These are phyloP conservation scores for Sugiyamaella marilandica DNA, from an alignment of 805 yeast genomes.

Conservation along the genomic window DNA sequence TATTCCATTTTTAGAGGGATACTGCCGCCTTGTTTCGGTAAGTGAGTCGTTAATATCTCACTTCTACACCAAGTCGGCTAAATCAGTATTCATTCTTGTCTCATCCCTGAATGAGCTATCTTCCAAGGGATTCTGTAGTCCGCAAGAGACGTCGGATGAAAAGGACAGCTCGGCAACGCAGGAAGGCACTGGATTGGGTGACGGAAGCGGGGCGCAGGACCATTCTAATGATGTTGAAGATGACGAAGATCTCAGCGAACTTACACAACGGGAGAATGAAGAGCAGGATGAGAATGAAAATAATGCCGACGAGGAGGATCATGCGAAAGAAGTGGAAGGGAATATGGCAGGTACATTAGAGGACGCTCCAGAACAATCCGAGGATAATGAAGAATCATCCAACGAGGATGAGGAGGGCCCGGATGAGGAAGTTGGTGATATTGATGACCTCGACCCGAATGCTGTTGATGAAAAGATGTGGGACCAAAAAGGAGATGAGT, in stretches of 20 bases:
- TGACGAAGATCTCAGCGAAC: constrained; percentile 82
- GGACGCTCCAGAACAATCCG: constrained; percentile 67
- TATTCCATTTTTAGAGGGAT: constrained; percentile 59
- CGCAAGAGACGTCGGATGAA: constrained; percentile 63
- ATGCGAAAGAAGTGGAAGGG: constrained; percentile 92
- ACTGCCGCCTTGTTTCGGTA: constrained; percentile 43
- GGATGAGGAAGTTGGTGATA: constrained; percentile 85
- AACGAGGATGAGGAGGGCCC: constrained; percentile 59
- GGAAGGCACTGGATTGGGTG: constrained; percentile 90
- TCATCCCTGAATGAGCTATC: constrained; percentile 56
- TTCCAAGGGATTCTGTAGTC: constrained; percentile 86
- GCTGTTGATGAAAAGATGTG: constrained; percentile 97
- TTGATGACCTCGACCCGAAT: constrained; percentile 88
- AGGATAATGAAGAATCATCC: constrained; percentile 44
- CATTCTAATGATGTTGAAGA: constrained; percentile 83
- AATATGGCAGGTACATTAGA: constrained; percentile 95
- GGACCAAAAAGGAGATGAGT: constrained; percentile 80
- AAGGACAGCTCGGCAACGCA: constrained; percentile 57
- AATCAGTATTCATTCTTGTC: constrained; percentile 58
- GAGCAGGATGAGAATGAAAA: constrained; percentile 56
- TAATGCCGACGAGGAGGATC: constrained; percentile 60
- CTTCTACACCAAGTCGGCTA: constrained; percentile 51
- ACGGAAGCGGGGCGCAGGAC: constrained; percentile 83
- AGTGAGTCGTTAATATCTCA: constrained; percentile 43
- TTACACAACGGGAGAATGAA: constrained; percentile 64